Percentiles rank a stretch among this genome's conserved stretches.
phyloP scores from a whole-genome alignment of 805 yeast species.

The Sugiyamaella mastotermitis region DNA sequence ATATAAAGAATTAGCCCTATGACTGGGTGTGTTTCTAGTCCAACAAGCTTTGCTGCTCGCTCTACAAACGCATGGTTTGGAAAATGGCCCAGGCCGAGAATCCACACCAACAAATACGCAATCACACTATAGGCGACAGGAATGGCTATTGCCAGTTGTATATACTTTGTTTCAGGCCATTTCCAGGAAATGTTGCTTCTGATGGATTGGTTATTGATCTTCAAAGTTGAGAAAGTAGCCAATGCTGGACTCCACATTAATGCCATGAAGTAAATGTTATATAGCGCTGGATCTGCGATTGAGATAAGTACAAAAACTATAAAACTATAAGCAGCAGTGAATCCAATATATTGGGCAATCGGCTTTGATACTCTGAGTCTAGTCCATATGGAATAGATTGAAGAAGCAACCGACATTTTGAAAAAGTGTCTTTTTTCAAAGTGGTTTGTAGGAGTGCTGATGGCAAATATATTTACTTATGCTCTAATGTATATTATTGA shows the following conservation, averaged over 20 bases:
- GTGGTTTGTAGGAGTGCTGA: no score
- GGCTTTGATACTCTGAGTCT: no score
- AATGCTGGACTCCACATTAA: background rate
- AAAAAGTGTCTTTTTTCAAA: no score
- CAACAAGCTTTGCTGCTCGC: background rate
- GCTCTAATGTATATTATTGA: no score
- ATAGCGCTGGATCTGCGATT: no score
- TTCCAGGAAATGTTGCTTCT: background rate
- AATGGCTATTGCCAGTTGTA: background rate
- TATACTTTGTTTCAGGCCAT: constrained; percentile 1
- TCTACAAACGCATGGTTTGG: background rate
- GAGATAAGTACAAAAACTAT: no score
- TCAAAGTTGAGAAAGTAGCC: background rate
- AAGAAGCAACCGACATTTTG: no score
- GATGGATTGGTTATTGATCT: background rate
- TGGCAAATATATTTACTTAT: no score
- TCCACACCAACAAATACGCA: background rate
- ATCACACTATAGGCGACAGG: background rate
- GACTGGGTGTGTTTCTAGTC: background rate
- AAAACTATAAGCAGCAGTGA: no score
- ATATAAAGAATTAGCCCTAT: background rate
- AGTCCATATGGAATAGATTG: no score
- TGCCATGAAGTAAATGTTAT: no score
- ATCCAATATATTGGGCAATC: no score
- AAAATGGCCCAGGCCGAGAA: background rate